Conservation (phyloP, 208 protist species). For the Acanthamoeba lugdunensis region DNA sequence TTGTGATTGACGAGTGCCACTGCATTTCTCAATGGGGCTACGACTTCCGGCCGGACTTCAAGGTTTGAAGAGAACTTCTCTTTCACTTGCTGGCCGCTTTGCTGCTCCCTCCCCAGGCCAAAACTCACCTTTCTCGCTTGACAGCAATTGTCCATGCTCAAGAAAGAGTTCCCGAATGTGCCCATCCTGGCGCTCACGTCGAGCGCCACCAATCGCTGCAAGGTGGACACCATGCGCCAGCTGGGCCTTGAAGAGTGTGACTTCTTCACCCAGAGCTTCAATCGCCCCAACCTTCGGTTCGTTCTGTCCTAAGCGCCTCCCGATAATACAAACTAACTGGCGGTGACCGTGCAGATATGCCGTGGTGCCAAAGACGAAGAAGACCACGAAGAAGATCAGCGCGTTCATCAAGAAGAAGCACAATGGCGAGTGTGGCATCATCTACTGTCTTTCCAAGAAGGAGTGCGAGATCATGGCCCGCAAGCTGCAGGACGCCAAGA, state of each 20-base stretch:
- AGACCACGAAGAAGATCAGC: conserved; percentile 74
- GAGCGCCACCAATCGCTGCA: conserved; percentile 88
- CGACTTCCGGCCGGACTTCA: conserved; percentile 90
- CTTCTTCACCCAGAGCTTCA: conserved; percentile 85
- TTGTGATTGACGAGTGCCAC: conserved; percentile 91
- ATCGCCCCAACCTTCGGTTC: conserved; percentile 83
- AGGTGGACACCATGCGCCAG: conserved; percentile 87
- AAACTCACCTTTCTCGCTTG: neutral
- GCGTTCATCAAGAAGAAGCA: conserved; percentile 75
- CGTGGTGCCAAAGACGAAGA: conserved; percentile 2
- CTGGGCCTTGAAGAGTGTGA: conserved; percentile 85
- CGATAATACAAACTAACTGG: neutral
- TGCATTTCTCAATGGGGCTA: conserved; percentile 92
- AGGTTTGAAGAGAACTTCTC: conserved; percentile 76
- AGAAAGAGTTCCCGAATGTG: conserved; percentile 47
- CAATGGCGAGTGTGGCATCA: conserved; percentile 85
- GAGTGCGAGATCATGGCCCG: conserved; percentile 76
- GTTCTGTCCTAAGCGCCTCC: neutral
- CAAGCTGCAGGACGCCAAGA: conserved; percentile 29
- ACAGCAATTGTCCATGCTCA: conserved; percentile 74
- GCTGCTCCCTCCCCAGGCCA: neutral
- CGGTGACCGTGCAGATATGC: neutral
- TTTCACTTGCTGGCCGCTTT: neutral
- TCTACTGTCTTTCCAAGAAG: conserved; percentile 88
- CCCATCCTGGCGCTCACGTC: conserved; percentile 88